Conservation (phyloP, 768 basidiomycete genomes). For the Daedaleopsis sinensis region DNA sequence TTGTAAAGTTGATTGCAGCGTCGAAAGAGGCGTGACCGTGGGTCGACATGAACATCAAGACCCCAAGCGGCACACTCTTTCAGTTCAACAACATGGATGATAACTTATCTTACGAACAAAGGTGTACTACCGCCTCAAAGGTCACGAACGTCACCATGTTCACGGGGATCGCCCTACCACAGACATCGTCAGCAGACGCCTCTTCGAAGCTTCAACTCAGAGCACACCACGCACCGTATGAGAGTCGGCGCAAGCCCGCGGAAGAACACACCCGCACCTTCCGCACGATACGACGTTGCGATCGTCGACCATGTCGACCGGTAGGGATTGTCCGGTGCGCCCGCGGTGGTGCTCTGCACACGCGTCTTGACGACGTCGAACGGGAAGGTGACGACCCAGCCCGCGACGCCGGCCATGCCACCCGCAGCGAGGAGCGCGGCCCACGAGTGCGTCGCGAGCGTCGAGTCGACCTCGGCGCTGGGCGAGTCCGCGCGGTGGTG, state of each 20-base stretch:
- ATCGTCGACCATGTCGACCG: conserved; percentile 61
- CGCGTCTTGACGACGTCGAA: conserved; percentile 91
- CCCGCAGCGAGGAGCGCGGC: conserved; percentile 70
- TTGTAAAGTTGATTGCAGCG: too few relatives aligned
- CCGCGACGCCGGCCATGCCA: conserved; percentile 73
- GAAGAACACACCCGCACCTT: conserved; percentile 74
- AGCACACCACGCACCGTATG: conserved; percentile 56
- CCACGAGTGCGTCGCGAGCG: conserved; percentile 47
- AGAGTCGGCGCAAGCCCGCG: conserved; percentile 80
- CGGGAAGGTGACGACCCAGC: conserved; percentile 85
- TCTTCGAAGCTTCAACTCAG: too few relatives aligned
- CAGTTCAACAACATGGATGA: too few relatives aligned
- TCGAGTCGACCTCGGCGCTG: conserved; percentile 43
- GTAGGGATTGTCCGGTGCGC: conserved; percentile 50
- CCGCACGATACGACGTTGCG: conserved; percentile 57
- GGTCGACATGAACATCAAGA: too few relatives aligned
- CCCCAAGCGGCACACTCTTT: too few relatives aligned
- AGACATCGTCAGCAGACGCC: neutral
- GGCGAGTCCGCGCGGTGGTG: conserved; percentile 35
- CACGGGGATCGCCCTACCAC: conserved; percentile 73
- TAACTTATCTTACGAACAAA: conserved; percentile 2
- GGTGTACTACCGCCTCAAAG: conserved; percentile 62
- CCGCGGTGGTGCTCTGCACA: conserved; percentile 56
- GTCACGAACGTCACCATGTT: conserved; percentile 82
- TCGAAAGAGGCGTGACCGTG: too few relatives aligned